A percentile compares a stretch with the other conserved stretches of the same genome.
Evolutionary conservation across 768 basidiomycete genomes (phyloP).

Genomic region (Pisolithus albus): DNA sequence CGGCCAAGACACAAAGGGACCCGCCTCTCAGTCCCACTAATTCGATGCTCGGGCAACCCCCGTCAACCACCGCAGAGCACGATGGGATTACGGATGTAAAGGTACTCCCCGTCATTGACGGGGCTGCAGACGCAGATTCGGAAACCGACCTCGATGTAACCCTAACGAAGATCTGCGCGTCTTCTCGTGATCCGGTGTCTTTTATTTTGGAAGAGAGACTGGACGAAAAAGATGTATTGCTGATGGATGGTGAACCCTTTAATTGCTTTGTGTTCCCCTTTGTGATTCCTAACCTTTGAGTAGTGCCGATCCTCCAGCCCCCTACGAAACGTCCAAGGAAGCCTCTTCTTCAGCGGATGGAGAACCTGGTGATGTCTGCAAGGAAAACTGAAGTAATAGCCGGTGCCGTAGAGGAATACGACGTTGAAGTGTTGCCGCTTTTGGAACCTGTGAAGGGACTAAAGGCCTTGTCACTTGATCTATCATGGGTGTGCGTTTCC

Average conservation of each 20-base stretch:
- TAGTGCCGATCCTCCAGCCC: background rate
- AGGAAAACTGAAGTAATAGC: background rate
- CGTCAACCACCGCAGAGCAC: constrained; percentile 8
- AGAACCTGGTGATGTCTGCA: background rate
- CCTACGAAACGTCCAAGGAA: background rate
- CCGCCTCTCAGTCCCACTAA: constrained; percentile 11
- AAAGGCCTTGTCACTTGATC: background rate
- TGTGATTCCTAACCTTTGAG: background rate
- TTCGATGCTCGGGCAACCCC: constrained; percentile 21
- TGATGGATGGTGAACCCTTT: constrained; percentile 52
- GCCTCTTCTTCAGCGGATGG: background rate
- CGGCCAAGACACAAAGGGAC: background rate
- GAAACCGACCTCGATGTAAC: constrained; percentile 25
- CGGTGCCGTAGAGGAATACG: background rate
- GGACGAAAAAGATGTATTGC: constrained; percentile 40
- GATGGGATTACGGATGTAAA: background rate
- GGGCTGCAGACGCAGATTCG: background rate
- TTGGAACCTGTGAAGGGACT: background rate
- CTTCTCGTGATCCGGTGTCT: constrained; percentile 17
- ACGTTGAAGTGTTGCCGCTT: background rate
- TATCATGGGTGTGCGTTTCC: constrained; percentile 1
- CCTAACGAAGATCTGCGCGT: constrained; percentile 29
- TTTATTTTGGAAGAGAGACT: constrained; percentile 51
- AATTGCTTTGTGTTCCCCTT: too few species aligned
- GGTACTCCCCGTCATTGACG: background rate